A percentile compares a stretch with the other conserved stretches of the same genome.
Conservation (phyloP, 2,329 filamentous ascomycete species). For the Cercospora sojina region DNA sequence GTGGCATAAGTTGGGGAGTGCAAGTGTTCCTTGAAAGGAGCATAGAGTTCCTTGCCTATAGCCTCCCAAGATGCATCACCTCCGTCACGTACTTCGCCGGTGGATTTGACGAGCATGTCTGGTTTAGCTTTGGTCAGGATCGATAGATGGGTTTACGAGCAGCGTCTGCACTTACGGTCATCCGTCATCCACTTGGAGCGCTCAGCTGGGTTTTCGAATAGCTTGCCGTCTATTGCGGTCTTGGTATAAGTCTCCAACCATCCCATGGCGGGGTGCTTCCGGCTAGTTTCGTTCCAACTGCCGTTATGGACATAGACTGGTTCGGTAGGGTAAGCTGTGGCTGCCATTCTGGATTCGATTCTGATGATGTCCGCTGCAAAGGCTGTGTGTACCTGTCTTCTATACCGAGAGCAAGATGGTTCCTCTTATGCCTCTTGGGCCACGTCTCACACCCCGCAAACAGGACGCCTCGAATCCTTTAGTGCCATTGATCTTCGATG, state of each 20-base stretch:
- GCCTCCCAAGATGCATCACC: conserved; percentile 27
- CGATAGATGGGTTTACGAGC: conserved; percentile 2
- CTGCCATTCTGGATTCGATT: neutral
- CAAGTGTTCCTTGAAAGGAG: conserved; percentile 27
- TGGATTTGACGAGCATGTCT: conserved; percentile 16
- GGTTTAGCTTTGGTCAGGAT: neutral
- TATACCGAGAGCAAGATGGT: neutral
- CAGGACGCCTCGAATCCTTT: neutral
- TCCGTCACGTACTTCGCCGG: conserved; percentile 27
- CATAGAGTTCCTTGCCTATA: conserved; percentile 27
- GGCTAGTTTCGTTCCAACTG: conserved; percentile 27
- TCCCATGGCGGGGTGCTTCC: conserved; percentile 30
- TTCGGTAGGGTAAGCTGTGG: conserved; percentile 20
- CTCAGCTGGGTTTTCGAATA: neutral
- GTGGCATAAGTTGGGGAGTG: conserved; percentile 28
- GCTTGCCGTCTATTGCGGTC: conserved; percentile 20
- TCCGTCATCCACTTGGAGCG: conserved; percentile 6
- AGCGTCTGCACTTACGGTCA: conserved; percentile 7
- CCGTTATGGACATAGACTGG: conserved; percentile 28
- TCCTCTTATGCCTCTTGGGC: neutral
- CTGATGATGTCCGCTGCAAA: neutral
- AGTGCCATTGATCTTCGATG: neutral
- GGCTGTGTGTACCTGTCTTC: too few relatives aligned
- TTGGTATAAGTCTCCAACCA: conserved; percentile 33
- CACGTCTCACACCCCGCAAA: neutral